Evolutionary conservation across 2,329 filamentous ascomycete genomes (phyloP).

Genomic region (Seiridium unicorne): DNA sequence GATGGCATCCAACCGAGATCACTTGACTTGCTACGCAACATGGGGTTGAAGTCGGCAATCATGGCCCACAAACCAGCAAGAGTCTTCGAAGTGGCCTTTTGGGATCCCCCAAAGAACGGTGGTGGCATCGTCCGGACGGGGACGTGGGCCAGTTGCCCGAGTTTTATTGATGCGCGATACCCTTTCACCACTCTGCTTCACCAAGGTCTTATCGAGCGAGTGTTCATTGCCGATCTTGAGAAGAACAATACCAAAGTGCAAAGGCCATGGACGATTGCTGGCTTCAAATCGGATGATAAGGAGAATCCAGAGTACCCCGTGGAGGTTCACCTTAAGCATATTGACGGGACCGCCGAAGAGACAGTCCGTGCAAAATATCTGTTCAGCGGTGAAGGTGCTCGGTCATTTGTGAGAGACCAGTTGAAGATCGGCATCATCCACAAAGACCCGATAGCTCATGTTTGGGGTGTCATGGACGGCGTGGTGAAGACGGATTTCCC

Average conservation of each 20-base stretch:
- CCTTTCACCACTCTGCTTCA: slow-evolving; percentile 70
- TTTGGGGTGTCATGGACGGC: slow-evolving; percentile 77
- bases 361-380: slow-evolving; percentile 68
- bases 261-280: slow-evolving; percentile 63
- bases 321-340: slow-evolving; percentile 71
- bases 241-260: slow-evolving; percentile 61
- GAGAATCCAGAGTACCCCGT: slow-evolving; percentile 70
- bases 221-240: slow-evolving; percentile 65
- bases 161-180: slow-evolving; percentile 73
- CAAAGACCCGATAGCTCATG: slow-evolving; percentile 67
- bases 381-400: slow-evolving; percentile 69
- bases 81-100: slow-evolving; percentile 76
- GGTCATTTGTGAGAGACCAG: slow-evolving; percentile 63
- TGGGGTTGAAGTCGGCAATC: slow-evolving; percentile 83
- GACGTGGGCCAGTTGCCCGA: slow-evolving; percentile 84
- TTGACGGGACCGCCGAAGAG: slow-evolving; percentile 70
- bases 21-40: slow-evolving; percentile 81
- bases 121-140: slow-evolving; percentile 63
- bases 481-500: slow-evolving; percentile 73
- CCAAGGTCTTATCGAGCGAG: slow-evolving; percentile 69
- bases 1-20: slow-evolving; percentile 92
- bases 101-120: slow-evolving; percentile 59
- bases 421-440: slow-evolving; percentile 70
- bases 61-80: slow-evolving; percentile 87
- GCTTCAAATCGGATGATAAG: slow-evolving; percentile 58